These are phyloP conservation scores for Euclidium syriacum DNA, from an alignment of 345 rosid species.

Conservation along the genomic window DNA sequence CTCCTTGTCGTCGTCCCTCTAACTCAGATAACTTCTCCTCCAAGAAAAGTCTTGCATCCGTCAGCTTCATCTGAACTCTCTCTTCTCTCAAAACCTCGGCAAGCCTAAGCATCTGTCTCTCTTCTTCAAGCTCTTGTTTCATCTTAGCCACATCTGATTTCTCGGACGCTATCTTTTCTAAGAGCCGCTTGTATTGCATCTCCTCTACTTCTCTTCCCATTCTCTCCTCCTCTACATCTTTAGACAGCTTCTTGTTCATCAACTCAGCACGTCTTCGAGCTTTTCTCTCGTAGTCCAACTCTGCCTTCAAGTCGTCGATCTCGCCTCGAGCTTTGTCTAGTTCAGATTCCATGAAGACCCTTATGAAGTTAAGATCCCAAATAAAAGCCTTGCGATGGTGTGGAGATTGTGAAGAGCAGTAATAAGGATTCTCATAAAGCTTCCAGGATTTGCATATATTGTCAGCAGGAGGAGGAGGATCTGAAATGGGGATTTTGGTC, in stretches of 20 bases:
- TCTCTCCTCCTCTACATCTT: constrained; percentile 59
- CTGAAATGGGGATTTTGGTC: constrained; percentile 33
- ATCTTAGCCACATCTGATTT: constrained; percentile 50
- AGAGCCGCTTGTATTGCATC: constrained; percentile 58
- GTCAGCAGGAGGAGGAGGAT: too few species aligned
- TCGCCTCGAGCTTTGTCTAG: constrained; percentile 42
- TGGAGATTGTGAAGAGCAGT: constrained; percentile 29
- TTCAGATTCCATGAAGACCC: constrained; percentile 48
- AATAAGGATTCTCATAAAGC: constrained; percentile 70
- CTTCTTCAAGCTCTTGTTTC: constrained; percentile 65
- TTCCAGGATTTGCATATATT: constrained; percentile 68
- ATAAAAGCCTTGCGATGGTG: constrained; percentile 43
- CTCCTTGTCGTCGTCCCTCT: too few species aligned
- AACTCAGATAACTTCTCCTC: constrained; percentile 61
- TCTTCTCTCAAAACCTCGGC: constrained; percentile 81
- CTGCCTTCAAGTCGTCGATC: constrained; percentile 61
- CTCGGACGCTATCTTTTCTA: constrained; percentile 41
- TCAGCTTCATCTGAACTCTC: constrained; percentile 85
- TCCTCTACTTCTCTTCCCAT: constrained; percentile 56
- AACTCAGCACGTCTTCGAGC: constrained; percentile 59
- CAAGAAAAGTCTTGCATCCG: constrained; percentile 65
- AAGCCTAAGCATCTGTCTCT: constrained; percentile 68
- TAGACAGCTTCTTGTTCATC: constrained; percentile 53
- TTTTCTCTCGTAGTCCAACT: constrained; percentile 60
- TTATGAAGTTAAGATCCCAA: constrained; percentile 62